Evolutionary conservation across 2,329 filamentous ascomycete genomes (phyloP), one percentile per base, ranked within the genome.

Genomic region (Hyphodiscus sp.): DNA sequence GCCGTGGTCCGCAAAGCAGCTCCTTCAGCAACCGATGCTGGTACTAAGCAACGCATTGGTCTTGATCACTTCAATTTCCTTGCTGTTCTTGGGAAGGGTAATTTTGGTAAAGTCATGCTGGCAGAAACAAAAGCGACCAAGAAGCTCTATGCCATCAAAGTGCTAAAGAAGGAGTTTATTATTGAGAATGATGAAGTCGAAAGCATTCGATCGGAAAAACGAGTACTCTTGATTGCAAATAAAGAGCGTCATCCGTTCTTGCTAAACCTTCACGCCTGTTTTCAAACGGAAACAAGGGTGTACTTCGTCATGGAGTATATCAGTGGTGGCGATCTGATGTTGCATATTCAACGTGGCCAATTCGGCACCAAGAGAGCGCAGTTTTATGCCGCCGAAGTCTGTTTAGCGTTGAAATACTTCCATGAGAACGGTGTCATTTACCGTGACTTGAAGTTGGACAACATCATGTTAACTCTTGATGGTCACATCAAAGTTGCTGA

Each of bases 241-340:
- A 91, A 95, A 70, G 94, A 97, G 69, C 85, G 89, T 15, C 94
- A 99, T 68, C 94, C 95, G 0, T 99, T 99, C 81, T 73, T 99
- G 62, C 85, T 95, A 47, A 99, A 88, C 68, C 75, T 99, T 41
- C 94, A 99, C 69, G 94, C 94, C 51, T 99, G 94, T 75, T 99
- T 99, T 81, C 94, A 99, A 74, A 99, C 94, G 0, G 94, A 99
- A 71, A 99, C 94, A 7, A 80, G 94, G 63, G 91, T 99, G 20
- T 99, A 99, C 75, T 99, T 99, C 68, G 94, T 99, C 60, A 97
- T 97, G 92, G 94, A 99, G 74, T 99, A 99, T 70, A 90, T 99
- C 59, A 96, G 91, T 68, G 94, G 94, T 76, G 94, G 94, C 75
- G 94, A 99, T 78, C 73, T 99, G 69, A 99, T 99, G 94, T 78